Conservation (phyloP, 768 basidiomycete genomes). For the Lactarius trivialis region DNA sequence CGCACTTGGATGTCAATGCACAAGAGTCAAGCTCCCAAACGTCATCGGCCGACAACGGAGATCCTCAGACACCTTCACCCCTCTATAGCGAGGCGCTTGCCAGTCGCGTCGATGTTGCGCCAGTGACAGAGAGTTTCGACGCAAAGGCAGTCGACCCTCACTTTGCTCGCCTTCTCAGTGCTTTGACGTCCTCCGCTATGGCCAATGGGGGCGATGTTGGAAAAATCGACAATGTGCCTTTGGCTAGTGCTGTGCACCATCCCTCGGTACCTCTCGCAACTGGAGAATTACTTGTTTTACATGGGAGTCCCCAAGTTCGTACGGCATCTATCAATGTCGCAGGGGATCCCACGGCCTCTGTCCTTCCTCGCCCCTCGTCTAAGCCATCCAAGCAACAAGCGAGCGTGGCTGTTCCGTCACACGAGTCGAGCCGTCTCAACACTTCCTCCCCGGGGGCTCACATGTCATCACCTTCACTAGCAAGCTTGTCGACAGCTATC, state of each 20-base stretch:
- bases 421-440: neutral
- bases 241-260: neutral
- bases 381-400: constrained; percentile 2
- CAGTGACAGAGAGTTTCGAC: constrained; percentile 31
- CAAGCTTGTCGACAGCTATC: constrained; percentile 3
- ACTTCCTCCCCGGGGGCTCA: neutral
- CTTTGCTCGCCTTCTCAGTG: constrained; percentile 59
- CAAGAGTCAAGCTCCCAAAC: constrained; percentile 66
- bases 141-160: constrained; percentile 53
- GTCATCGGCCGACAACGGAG: constrained; percentile 53
- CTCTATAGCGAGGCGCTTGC: constrained; percentile 41
- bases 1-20: constrained; percentile 31
- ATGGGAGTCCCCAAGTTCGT: constrained; percentile 1
- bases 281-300: neutral
- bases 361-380: neutral
- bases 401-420: neutral
- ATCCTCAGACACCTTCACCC: constrained; percentile 60
- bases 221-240: neutral
- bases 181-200: constrained; percentile 50
- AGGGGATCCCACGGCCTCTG: neutral
- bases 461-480: constrained; percentile 6
- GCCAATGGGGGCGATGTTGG: neutral
- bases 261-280: neutral
- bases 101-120: constrained; percentile 27
- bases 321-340: neutral